Conservation (phyloP, 768 basidiomycete genomes). For the Lyophyllum atratum region DNA sequence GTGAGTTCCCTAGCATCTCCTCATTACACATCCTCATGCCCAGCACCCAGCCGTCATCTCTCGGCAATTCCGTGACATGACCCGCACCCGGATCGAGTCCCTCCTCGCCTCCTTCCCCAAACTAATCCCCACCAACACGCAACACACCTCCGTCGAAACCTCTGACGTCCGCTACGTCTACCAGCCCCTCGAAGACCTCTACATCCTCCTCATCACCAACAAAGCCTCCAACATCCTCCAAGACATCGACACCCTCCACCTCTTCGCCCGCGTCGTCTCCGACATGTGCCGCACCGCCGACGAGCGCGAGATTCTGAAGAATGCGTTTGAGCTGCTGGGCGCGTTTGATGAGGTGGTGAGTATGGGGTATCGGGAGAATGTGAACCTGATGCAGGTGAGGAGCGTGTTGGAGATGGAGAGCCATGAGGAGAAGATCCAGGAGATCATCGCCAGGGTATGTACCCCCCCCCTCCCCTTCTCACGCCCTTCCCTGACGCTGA, state of each 20-base stretch:
- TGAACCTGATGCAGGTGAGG: slow-evolving; percentile 77
- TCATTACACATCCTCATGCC: neutral
- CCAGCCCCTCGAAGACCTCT: slow-evolving; percentile 94
- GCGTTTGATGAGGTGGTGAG: slow-evolving; percentile 98
- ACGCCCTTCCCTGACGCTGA: no score
- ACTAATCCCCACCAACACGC: slow-evolving; percentile 91
- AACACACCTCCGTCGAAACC: slow-evolving; percentile 97
- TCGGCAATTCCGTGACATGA: slow-evolving; percentile 94
- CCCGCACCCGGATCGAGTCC: slow-evolving; percentile 89
- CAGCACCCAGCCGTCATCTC: slow-evolving; percentile 81
- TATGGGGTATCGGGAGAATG: slow-evolving; percentile 81
- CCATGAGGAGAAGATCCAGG: slow-evolving; percentile 94
- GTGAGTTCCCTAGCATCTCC: slow-evolving; percentile 42
- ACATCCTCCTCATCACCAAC: slow-evolving; percentile 97
- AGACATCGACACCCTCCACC: slow-evolving; percentile 95
- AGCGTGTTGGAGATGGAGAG: slow-evolving; percentile 87
- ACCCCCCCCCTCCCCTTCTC: slow-evolving; percentile 13
- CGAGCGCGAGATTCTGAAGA: slow-evolving; percentile 86
- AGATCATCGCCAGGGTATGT: slow-evolving; percentile 91
- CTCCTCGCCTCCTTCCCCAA: slow-evolving; percentile 97
- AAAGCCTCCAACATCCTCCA: slow-evolving; percentile 99
- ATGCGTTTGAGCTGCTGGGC: slow-evolving; percentile 90
- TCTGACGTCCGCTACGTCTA: slow-evolving; percentile 96
- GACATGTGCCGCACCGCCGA: slow-evolving; percentile 86
- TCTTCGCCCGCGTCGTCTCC: slow-evolving; percentile 91